Conservation (phyloP, 139 green algal species). For the Haematococcus lacustris region DNA sequence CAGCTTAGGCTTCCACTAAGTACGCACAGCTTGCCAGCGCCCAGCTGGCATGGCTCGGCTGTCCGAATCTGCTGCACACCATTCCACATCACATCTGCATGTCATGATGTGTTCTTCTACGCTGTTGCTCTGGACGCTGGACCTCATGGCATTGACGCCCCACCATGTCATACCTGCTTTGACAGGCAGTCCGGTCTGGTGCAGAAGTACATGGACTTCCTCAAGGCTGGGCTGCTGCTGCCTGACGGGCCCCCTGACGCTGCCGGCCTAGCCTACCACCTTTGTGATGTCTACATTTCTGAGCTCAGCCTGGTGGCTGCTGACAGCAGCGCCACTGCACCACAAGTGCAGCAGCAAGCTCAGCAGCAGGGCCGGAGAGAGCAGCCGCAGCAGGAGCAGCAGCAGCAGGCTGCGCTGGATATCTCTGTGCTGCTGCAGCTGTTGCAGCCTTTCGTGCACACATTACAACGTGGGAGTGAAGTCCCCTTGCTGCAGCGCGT, state of each 20-base stretch:
- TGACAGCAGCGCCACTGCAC: background rate
- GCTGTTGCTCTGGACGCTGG: too few species aligned
- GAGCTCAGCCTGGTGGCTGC: conserved; percentile 43
- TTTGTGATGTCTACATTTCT: conserved; percentile 68
- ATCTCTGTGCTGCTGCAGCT: conserved; percentile 11
- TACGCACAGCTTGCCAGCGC: too few species aligned
- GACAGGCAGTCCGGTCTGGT: too few species aligned
- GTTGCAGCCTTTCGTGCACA: conserved; percentile 49
- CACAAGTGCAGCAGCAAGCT: background rate
- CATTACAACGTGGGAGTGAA: conserved; percentile 19
- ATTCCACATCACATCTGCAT: too few species aligned
- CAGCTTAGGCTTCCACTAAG: too few species aligned
- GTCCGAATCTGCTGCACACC: too few species aligned
- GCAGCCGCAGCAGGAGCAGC: background rate
- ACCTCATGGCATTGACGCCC: too few species aligned
- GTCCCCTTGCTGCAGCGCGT: conserved; percentile 23
- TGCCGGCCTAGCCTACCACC: conserved; percentile 60
- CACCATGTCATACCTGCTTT: too few species aligned
- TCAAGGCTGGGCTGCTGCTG: conserved; percentile 40
- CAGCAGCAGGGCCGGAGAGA: conserved; percentile 1
- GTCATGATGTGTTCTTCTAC: too few species aligned
- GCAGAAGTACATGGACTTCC: conserved; percentile 24
- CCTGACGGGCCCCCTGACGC: conserved; percentile 19
- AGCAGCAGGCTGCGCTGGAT: background rate
- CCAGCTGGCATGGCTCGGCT: too few species aligned